Percentiles rank a stretch among this genome's conserved stretches.
Conservation (phyloP, 116 monocot genomes). For the Phalaenopsis hybrid region DNA sequence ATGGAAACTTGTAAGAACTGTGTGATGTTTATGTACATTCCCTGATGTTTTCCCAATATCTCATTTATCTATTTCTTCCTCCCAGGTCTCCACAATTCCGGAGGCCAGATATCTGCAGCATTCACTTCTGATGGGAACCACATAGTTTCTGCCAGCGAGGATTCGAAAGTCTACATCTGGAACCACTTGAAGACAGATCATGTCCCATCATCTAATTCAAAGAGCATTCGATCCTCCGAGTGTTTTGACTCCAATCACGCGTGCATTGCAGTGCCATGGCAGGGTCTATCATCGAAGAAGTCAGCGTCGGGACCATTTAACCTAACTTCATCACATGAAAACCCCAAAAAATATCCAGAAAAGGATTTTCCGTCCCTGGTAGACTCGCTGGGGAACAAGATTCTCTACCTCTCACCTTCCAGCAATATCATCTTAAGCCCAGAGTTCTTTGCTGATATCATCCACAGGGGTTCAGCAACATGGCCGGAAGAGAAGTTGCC, state of each 20-base stretch:
- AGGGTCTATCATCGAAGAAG: conserved; percentile 12
- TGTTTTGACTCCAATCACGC: conserved; percentile 47
- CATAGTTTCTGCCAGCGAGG: conserved; percentile 81
- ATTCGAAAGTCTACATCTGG: conserved; percentile 79
- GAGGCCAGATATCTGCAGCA: conserved; percentile 72
- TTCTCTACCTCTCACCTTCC: conserved; percentile 12
- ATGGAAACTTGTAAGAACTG: too few species aligned
- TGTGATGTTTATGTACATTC: too few species aligned
- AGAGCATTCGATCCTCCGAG: conserved; percentile 54
- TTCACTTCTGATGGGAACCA: conserved; percentile 78
- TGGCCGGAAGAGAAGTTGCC: conserved; percentile 98
- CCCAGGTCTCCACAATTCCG: conserved; percentile 57
- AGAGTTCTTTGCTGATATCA: conserved; percentile 36
- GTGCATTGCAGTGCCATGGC: conserved; percentile 78
- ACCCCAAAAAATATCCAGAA: background rate
- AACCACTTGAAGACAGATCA: conserved; percentile 24
- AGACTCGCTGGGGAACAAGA: conserved; percentile 6
- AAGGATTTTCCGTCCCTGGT: background rate
- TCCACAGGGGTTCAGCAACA: conserved; percentile 54
- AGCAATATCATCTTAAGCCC: conserved; percentile 33
- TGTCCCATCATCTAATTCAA: conserved; percentile 17
- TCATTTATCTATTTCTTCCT: background rate
- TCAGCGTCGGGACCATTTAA: background rate
- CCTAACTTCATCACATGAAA: background rate
- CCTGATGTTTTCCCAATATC: background rate